A percentile compares a stretch with the other conserved stretches of the same genome.
Conservation (phyloP, 1,139 yeast species). For the Saccharomyces pastorianus region DNA sequence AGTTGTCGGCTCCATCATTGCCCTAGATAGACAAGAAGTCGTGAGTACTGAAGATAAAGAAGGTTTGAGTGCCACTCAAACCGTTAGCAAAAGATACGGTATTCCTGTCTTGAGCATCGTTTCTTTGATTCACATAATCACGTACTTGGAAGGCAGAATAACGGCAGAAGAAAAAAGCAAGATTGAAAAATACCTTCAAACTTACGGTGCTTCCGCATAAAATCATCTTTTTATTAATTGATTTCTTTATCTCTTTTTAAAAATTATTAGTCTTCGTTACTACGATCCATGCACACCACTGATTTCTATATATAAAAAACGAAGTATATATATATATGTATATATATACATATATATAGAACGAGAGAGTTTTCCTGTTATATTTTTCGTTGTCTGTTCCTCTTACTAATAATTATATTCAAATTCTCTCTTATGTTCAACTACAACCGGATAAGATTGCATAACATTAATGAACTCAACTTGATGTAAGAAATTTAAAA, state of each 20-base stretch:
- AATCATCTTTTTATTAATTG: neutral
- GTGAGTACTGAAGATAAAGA: slow-evolving; percentile 39
- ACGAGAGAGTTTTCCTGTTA: neutral
- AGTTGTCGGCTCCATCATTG: slow-evolving; percentile 79
- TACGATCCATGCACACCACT: neutral
- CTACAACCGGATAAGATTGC: neutral
- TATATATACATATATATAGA: neutral
- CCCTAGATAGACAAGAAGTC: slow-evolving; percentile 92
- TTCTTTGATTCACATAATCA: slow-evolving; percentile 63
- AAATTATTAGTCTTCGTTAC: neutral
- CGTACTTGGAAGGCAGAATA: slow-evolving; percentile 49
- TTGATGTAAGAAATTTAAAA: neutral
- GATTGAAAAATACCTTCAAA: slow-evolving; percentile 52
- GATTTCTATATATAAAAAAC: neutral
- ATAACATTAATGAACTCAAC: neutral
- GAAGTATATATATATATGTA: neutral
- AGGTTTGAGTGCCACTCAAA: slow-evolving; percentile 66
- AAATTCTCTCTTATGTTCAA: neutral
- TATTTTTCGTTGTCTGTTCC: neutral
- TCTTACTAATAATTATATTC: neutral
- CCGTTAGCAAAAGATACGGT: slow-evolving; percentile 59
- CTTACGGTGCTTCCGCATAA: slow-evolving; percentile 30
- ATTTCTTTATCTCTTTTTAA: neutral
- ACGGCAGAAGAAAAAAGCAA: slow-evolving; percentile 46
- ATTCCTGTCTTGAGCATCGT: slow-evolving; percentile 85